Conservation (phyloP, 2,329 filamentous ascomycete genomes). For the Stagonosporopsis tanaceti region DNA sequence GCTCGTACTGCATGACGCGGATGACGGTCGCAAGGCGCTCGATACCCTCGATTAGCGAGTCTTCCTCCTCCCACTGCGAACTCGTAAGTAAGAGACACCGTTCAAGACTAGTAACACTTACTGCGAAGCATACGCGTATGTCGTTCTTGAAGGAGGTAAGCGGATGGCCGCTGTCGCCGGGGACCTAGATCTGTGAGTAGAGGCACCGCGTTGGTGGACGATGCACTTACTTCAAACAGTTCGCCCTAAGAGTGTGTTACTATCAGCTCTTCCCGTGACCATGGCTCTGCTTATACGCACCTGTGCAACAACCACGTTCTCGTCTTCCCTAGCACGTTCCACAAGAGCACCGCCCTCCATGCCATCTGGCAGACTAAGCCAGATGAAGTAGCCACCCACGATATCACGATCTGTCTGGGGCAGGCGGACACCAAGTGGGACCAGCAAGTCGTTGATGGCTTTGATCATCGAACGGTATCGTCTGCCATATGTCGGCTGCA, state of each 20-base stretch:
- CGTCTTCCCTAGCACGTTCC: slow-evolving; percentile 65
- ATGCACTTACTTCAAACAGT: slow-evolving; percentile 65
- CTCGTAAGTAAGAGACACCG: slow-evolving; percentile 14
- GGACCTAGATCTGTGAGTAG: slow-evolving; percentile 45
- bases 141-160: slow-evolving; percentile 64
- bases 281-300: slow-evolving; percentile 26
- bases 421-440: slow-evolving; percentile 67
- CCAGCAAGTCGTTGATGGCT: slow-evolving; percentile 67
- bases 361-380: slow-evolving; percentile 69
- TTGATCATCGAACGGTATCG: slow-evolving; percentile 64
- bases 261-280: slow-evolving; percentile 27
- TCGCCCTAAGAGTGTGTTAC: slow-evolving; percentile 60
- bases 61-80: slow-evolving; percentile 66
- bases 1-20: slow-evolving; percentile 46
- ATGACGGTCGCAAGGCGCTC: slow-evolving; percentile 65
- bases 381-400: slow-evolving; percentile 87
- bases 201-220: slow-evolving; percentile 1
- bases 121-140: slow-evolving; percentile 47
- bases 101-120: slow-evolving; percentile 15
- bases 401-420: slow-evolving; percentile 56
- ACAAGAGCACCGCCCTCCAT: slow-evolving; percentile 65
- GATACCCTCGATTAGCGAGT: slow-evolving; percentile 72
- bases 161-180: slow-evolving; percentile 56
- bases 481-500: slow-evolving; percentile 64
- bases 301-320: slow-evolving; percentile 72